Conservation (phyloP, 1,284 basidiomycete genomes). For the Cryptococcus amylolentus region DNA sequence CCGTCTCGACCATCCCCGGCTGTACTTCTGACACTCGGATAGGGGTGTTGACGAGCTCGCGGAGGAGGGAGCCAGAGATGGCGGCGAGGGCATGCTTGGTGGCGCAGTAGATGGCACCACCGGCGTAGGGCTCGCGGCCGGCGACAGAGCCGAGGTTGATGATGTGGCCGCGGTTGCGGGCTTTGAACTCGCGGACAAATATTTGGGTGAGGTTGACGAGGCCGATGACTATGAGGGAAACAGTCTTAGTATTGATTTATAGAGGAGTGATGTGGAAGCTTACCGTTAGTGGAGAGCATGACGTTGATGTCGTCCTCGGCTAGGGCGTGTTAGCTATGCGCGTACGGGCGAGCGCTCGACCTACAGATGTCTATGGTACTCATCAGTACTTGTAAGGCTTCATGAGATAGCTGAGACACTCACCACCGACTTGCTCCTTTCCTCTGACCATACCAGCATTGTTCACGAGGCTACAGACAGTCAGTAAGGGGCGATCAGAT, state of each 20-base stretch:
- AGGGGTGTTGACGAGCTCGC: slow-evolving; percentile 82
- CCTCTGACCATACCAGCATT: slow-evolving; percentile 50
- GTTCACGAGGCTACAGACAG: slow-evolving; percentile 41
- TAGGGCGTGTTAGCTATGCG: slow-evolving; percentile 1
- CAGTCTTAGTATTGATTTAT: not conserved
- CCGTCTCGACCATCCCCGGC: slow-evolving; percentile 58
- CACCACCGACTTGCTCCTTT: slow-evolving; percentile 46
- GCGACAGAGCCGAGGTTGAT: slow-evolving; percentile 86
- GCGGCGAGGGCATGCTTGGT: slow-evolving; percentile 69
- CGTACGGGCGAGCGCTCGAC: not conserved
- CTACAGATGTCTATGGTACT: not conserved
- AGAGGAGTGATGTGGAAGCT: slow-evolving; percentile 1
- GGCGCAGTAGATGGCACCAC: slow-evolving; percentile 58
- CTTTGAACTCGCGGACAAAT: slow-evolving; percentile 73
- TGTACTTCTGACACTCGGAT: slow-evolving; percentile 89
- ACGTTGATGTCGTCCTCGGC: slow-evolving; percentile 47
- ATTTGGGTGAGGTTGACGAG: slow-evolving; percentile 46
- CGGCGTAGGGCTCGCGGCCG: slow-evolving; percentile 84
- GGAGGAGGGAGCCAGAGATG: slow-evolving; percentile 76
- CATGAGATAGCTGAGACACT: slow-evolving; percentile 5
- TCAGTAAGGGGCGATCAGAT: not conserved
- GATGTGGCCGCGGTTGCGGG: slow-evolving; percentile 64
- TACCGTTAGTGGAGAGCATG: slow-evolving; percentile 84
- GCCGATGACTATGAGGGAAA: slow-evolving; percentile 30
- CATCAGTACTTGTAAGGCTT: not conserved